Percentiles rank a stretch among this genome's conserved stretches.
Evolutionary conservation across 345 rosid genomes (phyloP).

Genomic region (Ailanthus altissimus): DNA sequence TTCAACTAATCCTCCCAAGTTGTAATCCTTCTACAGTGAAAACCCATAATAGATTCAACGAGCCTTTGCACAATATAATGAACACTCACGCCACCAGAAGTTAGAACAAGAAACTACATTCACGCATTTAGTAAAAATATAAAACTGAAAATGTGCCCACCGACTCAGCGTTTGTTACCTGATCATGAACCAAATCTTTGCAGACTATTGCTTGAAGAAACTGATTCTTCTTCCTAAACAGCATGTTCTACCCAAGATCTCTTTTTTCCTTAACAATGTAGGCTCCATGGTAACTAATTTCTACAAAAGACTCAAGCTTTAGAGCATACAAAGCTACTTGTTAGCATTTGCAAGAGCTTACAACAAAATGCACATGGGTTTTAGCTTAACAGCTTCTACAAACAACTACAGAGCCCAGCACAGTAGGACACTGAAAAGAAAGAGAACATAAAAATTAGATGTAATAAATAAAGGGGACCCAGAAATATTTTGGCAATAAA

Average conservation of each 20-base stretch:
- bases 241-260: constrained; percentile 43
- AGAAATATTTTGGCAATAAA: constrained; percentile 24
- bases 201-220: constrained; percentile 15
- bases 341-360: constrained; percentile 21
- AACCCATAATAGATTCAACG: constrained; percentile 1
- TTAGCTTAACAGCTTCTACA: constrained; percentile 3
- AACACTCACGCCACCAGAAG: neutral
- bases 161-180: constrained; percentile 25
- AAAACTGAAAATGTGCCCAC: constrained; percentile 21
- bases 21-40: constrained; percentile 5
- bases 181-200: constrained; percentile 21
- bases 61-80: constrained; percentile 14
- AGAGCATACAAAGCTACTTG: constrained; percentile 29
- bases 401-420: constrained; percentile 3
- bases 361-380: constrained; percentile 12
- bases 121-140: constrained; percentile 4
- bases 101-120: neutral
- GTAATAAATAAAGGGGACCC: constrained; percentile 40
- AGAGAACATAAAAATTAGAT: neutral
- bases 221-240: constrained; percentile 34
- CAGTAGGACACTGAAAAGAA: constrained; percentile 9
- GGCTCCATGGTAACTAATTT: constrained; percentile 30
- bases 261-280: constrained; percentile 46
- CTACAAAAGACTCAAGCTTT: constrained; percentile 37
- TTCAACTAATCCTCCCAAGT: constrained; percentile 18